These are phyloP conservation scores for Chlorella sp. DNA, from an alignment of 139 green algal species.

Conservation along the genomic window DNA sequence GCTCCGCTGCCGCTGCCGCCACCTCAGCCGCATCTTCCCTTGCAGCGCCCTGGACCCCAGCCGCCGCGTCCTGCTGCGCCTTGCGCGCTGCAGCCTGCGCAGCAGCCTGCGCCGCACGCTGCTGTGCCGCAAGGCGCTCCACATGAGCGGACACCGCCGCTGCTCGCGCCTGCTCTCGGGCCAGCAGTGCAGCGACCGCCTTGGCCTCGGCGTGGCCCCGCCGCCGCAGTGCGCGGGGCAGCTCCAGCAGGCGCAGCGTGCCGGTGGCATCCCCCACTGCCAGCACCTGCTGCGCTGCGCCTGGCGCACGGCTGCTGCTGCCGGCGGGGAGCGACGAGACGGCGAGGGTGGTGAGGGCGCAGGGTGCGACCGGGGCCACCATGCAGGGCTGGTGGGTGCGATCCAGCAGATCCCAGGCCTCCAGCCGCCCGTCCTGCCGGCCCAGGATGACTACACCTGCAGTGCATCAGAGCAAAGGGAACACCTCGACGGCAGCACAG, in stretches of 20 bases:
- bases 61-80: neutral
- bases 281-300: constrained; percentile 59
- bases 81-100: neutral
- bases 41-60: neutral
- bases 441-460: constrained; percentile 74
- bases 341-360: constrained; percentile 65
- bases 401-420: constrained; percentile 88
- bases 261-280: constrained; percentile 66
- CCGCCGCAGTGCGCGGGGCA: constrained; percentile 83
- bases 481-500: too few species aligned
- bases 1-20: neutral
- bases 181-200: too few species aligned
- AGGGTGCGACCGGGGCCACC: constrained; percentile 52
- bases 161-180: too few species aligned
- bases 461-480: too few species aligned
- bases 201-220: too few species aligned
- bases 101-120: neutral
- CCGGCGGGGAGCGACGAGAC: constrained; percentile 46
- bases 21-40: neutral
- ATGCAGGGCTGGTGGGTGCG: constrained; percentile 79
- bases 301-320: neutral
- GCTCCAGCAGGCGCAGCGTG: constrained; percentile 83
- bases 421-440: constrained; percentile 65
- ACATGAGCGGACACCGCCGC: constrained; percentile 71
- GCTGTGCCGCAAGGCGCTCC: neutral